phyloP scores from a whole-genome alignment of 495 filamentous ascomycete genomes.

The Daldinia caldariorum region DNA sequence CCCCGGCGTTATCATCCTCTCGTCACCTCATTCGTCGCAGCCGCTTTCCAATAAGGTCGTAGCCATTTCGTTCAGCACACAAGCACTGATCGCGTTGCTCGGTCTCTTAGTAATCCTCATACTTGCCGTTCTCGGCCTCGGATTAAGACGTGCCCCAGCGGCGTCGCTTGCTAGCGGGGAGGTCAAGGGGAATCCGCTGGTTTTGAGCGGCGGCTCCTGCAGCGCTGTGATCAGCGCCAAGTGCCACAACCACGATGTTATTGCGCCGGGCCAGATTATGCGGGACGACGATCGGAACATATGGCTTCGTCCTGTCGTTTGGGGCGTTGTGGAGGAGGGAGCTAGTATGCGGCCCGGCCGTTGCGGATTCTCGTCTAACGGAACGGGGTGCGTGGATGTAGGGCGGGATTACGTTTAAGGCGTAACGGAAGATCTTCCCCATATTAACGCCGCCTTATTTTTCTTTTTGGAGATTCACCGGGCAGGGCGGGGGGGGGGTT shows the following conservation, averaged over 20 bases:
- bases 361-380: slow-evolving; percentile 51
- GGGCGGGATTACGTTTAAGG: slow-evolving; percentile 54
- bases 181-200: slow-evolving; percentile 54
- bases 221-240: slow-evolving; percentile 56
- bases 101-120: slow-evolving; percentile 47
- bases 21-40: neutral
- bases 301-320: slow-evolving; percentile 47
- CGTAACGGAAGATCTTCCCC: neutral
- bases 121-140: slow-evolving; percentile 46
- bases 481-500: neutral
- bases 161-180: slow-evolving; percentile 46
- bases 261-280: neutral
- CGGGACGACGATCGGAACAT: slow-evolving; percentile 30
- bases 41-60: slow-evolving; percentile 17
- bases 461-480: neutral
- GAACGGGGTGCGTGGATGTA: slow-evolving; percentile 44
- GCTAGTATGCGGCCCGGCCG: slow-evolving; percentile 47
- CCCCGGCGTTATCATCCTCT: slow-evolving; percentile 41
- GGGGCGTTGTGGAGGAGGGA: slow-evolving; percentile 56
- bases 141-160: slow-evolving; percentile 46
- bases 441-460: neutral
- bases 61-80: slow-evolving; percentile 49
- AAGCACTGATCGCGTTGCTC: slow-evolving; percentile 50
- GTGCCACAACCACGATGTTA: slow-evolving; percentile 47
- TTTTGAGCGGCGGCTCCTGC: slow-evolving; percentile 50